Conservation (phyloP, 495 filamentous ascomycete species). For the Stereocaulon alpinum region DNA sequence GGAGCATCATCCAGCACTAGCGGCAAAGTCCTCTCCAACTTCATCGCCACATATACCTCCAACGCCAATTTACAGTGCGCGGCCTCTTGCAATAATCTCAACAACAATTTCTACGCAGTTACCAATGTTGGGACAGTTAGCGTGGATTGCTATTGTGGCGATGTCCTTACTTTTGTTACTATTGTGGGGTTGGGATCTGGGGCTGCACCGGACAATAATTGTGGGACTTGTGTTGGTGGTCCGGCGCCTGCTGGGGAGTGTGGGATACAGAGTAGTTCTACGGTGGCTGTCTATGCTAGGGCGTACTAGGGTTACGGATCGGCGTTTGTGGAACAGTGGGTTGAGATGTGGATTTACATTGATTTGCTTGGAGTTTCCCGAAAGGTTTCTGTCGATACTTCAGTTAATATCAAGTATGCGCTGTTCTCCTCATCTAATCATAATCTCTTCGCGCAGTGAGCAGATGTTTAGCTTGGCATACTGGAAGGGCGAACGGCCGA, state of each 20-base stretch:
- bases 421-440: no score
- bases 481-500: no score
- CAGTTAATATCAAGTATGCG: no score
- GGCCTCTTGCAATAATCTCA: slow-evolving; percentile 2
- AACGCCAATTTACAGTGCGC: slow-evolving; percentile 3
- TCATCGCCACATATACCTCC: slow-evolving; percentile 1
- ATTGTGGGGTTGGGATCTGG: not conserved
- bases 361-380: no score
- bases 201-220: slow-evolving; percentile 8
- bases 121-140: slow-evolving; percentile 5
- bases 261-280: slow-evolving; percentile 2
- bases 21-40: slow-evolving; percentile 9
- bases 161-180: not conserved
- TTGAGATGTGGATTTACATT: no score
- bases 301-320: not conserved
- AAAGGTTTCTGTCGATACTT: no score
- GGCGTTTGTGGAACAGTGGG: no score
- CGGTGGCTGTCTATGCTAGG: slow-evolving; percentile 12
- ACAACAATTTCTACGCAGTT: slow-evolving; percentile 8
- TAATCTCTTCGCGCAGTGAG: no score
- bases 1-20: slow-evolving; percentile 1
- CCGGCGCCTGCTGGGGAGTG: slow-evolving; percentile 3
- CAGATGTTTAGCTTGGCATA: no score
- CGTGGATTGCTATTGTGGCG: slow-evolving; percentile 8
- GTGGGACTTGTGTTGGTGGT: slow-evolving; percentile 4